Base-by-base conservation (phyloP, 2,329 filamentous ascomycete genomes). In the Diaporthe citriasiana region DNA sequence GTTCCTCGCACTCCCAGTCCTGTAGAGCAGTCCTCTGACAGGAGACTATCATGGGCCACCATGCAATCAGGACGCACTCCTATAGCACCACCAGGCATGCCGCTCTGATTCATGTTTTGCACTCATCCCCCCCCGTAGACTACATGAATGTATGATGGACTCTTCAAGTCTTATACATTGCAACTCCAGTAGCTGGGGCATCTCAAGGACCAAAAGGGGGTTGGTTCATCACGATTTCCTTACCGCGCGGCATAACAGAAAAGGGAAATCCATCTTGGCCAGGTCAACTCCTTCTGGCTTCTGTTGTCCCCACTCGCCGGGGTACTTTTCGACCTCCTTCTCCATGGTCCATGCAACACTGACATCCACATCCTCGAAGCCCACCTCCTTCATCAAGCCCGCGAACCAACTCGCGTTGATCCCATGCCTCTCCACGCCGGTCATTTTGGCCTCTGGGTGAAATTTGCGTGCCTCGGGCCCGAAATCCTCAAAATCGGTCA, bases 401-500 rank as follows among this genome's bases (percentile, higher is more conserved):
- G 81, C 81, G 53, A 88, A 84, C 73, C 84, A 84, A 0, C 76
- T 77, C 40, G 81, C 80, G 35, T 81, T 78, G 50, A 90, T 85
- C 1, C 89, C 89, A 78, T 90, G 88, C 66, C 87, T 80, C 80
- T 89, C 87, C 1, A 90, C 89, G 1, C 88, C 88, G 0, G 82
- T 82, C 83, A 89, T 85, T 79, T 88, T 89, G 30, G 77, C 77
- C 76, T 84, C 81, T 0, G 89, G 85, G 79, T 91, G 89, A 77
- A 90, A 91, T 63, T 80, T 80, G 42, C 85, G 81, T 1, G 88
- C 87, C 56, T 86, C 85, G 0, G 85, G 84, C 0, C 89, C 89
- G 78, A 87, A 87, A 76, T 90, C 85, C 78, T 91, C 88, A 78
- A 87, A 91, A 77, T 91, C 89, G 1, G 89, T 91, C 76, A 91